A percentile compares a stretch with the other conserved stretches of the same genome.
Evolutionary conservation across 2,329 filamentous ascomycete genomes (phyloP).

Genomic region (Pseudocercospora macadamiae): DNA sequence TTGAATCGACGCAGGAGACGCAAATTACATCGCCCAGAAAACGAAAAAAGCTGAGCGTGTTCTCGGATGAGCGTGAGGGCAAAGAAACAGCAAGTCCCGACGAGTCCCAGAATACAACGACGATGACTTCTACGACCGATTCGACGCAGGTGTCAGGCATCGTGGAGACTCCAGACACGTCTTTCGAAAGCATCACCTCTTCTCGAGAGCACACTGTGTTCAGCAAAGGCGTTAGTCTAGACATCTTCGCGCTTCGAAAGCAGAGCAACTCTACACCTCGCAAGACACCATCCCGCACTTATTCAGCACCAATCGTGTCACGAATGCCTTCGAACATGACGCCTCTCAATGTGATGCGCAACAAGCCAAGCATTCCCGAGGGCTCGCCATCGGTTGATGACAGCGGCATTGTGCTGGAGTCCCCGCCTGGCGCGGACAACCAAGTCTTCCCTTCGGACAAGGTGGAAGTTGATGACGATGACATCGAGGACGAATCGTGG

Average conservation of each 20-base stretch:
- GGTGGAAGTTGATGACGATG: slow-evolving; percentile 20
- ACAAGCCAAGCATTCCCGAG: background rate
- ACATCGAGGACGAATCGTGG: slow-evolving; percentile 30
- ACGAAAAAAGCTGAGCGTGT: slow-evolving; percentile 36
- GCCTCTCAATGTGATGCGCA: background rate
- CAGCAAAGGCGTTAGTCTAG: slow-evolving; percentile 29
- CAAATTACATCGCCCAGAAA: slow-evolving; percentile 28
- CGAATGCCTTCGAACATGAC: slow-evolving; percentile 11
- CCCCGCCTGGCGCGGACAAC: slow-evolving; percentile 3
- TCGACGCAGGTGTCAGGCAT: slow-evolving; percentile 16
- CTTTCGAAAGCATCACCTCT: slow-evolving; percentile 25
- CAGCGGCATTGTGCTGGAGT: slow-evolving; percentile 20
- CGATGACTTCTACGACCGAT: slow-evolving; percentile 15
- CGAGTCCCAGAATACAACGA: slow-evolving; percentile 4
- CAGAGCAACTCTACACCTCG: slow-evolving; percentile 13
- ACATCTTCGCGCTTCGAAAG: slow-evolving; percentile 27
- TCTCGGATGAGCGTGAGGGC: slow-evolving; percentile 22
- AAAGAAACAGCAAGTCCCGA: background rate
- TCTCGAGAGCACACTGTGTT: slow-evolving; percentile 24
- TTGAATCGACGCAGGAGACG: slow-evolving; percentile 22
- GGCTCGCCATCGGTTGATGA: slow-evolving; percentile 13
- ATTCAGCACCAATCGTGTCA: slow-evolving; percentile 14
- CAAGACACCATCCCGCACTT: slow-evolving; percentile 18
- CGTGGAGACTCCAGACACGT: slow-evolving; percentile 30
- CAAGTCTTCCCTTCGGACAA: slow-evolving; percentile 24